A percentile compares a stretch with the other conserved stretches of the same genome.
Evolutionary conservation across 805 yeast species (phyloP).

Genomic region (Komagataella kurtzmanii): DNA sequence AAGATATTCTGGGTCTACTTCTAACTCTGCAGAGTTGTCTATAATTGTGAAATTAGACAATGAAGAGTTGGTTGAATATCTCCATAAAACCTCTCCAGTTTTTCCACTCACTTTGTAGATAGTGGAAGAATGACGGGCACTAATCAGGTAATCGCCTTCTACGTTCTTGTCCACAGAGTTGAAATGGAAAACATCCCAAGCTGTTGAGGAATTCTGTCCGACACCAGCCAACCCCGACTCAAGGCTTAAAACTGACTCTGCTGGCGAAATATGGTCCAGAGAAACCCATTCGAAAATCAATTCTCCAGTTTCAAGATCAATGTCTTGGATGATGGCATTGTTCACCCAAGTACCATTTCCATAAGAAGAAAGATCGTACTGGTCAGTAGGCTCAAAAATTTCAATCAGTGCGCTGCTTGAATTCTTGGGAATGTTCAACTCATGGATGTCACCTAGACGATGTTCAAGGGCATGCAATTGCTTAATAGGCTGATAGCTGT

Average conservation of each 20-base stretch:
- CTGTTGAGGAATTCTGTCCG: slow-evolving; percentile 19
- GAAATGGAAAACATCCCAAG: slow-evolving; percentile 27
- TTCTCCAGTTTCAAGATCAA: slow-evolving; percentile 21
- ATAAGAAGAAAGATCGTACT: slow-evolving; percentile 14
- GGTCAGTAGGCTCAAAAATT: slow-evolving; percentile 19
- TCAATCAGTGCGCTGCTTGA: slow-evolving; percentile 16
- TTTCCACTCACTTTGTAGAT: slow-evolving; percentile 21
- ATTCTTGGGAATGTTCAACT: slow-evolving; percentile 19
- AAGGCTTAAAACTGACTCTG: slow-evolving; percentile 17
- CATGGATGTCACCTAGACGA: slow-evolving; percentile 21
- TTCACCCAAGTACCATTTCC: slow-evolving; percentile 21
- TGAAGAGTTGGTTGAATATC: slow-evolving; percentile 10
- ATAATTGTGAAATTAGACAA: slow-evolving; percentile 7
- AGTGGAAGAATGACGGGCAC: slow-evolving; percentile 21
- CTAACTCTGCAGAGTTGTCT: slow-evolving; percentile 5
- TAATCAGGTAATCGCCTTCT: slow-evolving; percentile 19
- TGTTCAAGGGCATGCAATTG: slow-evolving; percentile 22
- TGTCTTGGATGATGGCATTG: slow-evolving; percentile 21
- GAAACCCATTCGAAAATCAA: slow-evolving; percentile 22
- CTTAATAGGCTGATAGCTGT: slow-evolving; percentile 16
- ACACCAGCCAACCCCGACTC: slow-evolving; percentile 20
- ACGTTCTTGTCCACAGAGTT: slow-evolving; percentile 24
- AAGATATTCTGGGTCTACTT: slow-evolving; percentile 8
- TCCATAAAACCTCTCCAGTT: slow-evolving; percentile 22
- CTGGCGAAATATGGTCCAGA: slow-evolving; percentile 20